Evolutionary conservation across 805 yeast species (phyloP), one percentile per base, ranked within the genome.

Genomic region (Brettanomyces nanus): DNA sequence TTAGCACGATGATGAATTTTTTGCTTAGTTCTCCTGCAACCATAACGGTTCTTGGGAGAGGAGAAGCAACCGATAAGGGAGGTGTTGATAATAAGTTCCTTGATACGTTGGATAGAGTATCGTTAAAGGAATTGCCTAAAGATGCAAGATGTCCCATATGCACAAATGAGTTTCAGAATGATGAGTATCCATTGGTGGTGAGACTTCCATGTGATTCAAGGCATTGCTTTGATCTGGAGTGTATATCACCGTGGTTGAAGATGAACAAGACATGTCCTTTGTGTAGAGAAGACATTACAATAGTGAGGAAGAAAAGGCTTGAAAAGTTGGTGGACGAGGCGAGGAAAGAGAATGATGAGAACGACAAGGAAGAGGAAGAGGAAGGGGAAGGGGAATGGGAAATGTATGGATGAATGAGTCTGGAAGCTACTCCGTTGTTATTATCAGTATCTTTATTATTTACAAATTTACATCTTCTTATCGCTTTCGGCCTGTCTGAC

Each of bases 221-320:
- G 27, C 97, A 89, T 57, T 69, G 69, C 30, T 89, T 84, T 58
- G 97, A 89, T 54, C 65, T 87, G 45, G 97, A 90, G 47, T 89
- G 97, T 56, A 77, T 90, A 28, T 80, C 82, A 0, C 92, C 95
- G 0, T 89, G 97, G 97, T 65, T 90, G 37, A 73, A 75, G 45
- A 64, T 77, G 36, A 76, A 81, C 48, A 63, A 72, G 2, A 80
- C 85, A 0, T 89, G 97, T 53, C 97, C 97, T 0, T 58, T 90
- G 50, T 90, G 97, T 54, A 68, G 97, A 45, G 75, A 71, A 43
- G 80, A 86, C 51, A 74, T 89, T 19, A 55, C 73, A 17, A 19
- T 14, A 14, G 31, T 34, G 14, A 18, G 37, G 18, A 17, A 34
- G 22, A 34, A 20, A 23, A 23, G 19, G 31, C 17, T 34, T 5